Evolutionary conservation across 805 yeast genomes (phyloP).

Genomic region (Nakazawaea wickerhamii): DNA sequence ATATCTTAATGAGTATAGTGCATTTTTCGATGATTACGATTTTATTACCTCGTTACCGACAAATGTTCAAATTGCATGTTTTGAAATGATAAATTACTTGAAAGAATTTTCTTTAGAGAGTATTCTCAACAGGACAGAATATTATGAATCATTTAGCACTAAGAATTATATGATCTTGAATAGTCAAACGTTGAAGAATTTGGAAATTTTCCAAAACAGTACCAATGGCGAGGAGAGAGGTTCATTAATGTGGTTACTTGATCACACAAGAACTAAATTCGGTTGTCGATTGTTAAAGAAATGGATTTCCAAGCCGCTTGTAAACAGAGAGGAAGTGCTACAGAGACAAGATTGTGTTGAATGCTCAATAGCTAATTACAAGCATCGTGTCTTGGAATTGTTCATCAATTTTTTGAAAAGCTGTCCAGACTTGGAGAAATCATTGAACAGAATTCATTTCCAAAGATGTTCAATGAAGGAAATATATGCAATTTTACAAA

Average conservation of each 20-base stretch:
- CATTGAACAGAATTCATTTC: conserved; percentile 54
- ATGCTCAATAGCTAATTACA: conserved; percentile 36
- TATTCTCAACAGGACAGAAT: conserved; percentile 46
- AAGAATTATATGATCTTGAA: conserved; percentile 52
- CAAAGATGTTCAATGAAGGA: conserved; percentile 56
- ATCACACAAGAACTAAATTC: conserved; percentile 73
- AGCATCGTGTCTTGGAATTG: conserved; percentile 29
- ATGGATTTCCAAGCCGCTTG: conserved; percentile 77
- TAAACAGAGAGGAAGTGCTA: conserved; percentile 46
- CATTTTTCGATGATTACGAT: conserved; percentile 14
- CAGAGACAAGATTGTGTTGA: conserved; percentile 60
- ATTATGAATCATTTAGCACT: conserved; percentile 46
- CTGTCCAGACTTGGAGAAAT: conserved; percentile 55
- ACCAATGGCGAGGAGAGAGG: conserved; percentile 58
- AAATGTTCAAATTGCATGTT: conserved; percentile 33
- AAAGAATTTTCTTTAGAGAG: conserved; percentile 56
- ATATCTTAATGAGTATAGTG: neutral
- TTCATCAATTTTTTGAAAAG: conserved; percentile 23
- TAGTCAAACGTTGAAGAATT: conserved; percentile 57
- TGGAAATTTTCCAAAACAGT: conserved; percentile 69
- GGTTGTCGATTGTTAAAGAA: conserved; percentile 62
- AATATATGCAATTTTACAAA: conserved; percentile 46
- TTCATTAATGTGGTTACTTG: conserved; percentile 71
- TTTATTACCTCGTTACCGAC: conserved; percentile 24
- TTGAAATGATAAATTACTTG: conserved; percentile 49